These are phyloP conservation scores for Peltaster fructicola DNA, from an alignment of 2,329 filamentous ascomycete species.

Conservation along the genomic window DNA sequence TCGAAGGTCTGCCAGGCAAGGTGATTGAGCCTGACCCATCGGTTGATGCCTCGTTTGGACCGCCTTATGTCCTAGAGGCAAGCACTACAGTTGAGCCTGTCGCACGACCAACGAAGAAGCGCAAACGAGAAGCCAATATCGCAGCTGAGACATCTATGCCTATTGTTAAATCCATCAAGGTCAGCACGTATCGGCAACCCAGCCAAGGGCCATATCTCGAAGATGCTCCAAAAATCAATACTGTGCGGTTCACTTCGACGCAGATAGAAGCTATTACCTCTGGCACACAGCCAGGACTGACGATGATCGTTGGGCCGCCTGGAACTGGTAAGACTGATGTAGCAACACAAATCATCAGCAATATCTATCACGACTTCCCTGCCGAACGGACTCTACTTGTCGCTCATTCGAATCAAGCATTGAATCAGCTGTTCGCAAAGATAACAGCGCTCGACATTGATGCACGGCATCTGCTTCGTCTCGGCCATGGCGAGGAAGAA, in stretches of 20 bases:
- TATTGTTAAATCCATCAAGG: conserved; percentile 52
- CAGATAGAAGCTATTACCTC: conserved; percentile 89
- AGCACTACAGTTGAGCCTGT: conserved; percentile 25
- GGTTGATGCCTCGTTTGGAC: conserved; percentile 56
- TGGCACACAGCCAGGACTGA: conserved; percentile 83
- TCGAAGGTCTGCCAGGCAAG: conserved; percentile 77
- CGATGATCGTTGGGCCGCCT: conserved; percentile 83
- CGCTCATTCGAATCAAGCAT: conserved; percentile 91
- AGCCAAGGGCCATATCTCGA: conserved; percentile 82
- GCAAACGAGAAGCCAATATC: conserved; percentile 59
- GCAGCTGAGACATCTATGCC: conserved; percentile 36
- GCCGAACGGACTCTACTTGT: conserved; percentile 79
- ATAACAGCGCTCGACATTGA: conserved; percentile 95
- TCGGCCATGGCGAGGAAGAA: conserved; percentile 92
- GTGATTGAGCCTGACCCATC: conserved; percentile 63
- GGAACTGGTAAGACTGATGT: conserved; percentile 99
- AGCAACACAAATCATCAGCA: conserved; percentile 94
- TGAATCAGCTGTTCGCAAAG: conserved; percentile 96
- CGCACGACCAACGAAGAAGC: conserved; percentile 58
- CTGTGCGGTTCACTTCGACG: conserved; percentile 72
- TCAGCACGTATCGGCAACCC: conserved; percentile 75
- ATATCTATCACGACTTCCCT: conserved; percentile 96
- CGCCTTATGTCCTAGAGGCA: conserved; percentile 71
- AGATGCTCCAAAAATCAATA: conserved; percentile 66
- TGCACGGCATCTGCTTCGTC: conserved; percentile 73